These are phyloP conservation scores for Tinospora cordifolia DNA, from an alignment of 164 flowering plant species.

Conservation along the genomic window DNA sequence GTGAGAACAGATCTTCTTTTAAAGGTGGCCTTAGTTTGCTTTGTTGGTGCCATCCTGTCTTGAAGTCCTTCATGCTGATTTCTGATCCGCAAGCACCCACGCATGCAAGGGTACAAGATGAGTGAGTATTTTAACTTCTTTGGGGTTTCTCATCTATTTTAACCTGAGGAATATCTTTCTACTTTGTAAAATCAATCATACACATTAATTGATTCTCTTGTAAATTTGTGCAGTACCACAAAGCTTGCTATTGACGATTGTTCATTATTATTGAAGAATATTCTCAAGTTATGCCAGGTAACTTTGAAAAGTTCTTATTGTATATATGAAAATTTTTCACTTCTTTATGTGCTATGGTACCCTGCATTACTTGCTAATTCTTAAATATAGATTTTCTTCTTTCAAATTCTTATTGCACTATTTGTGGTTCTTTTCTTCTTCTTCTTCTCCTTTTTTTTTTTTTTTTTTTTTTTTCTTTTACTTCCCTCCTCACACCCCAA, in stretches of 20 bases:
- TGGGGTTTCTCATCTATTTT: background rate
- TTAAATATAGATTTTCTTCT: background rate
- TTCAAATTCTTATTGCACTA: background rate
- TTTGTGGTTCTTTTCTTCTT: background rate
- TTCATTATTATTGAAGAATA: slow-evolving; percentile 29
- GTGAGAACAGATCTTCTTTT: slow-evolving; percentile 27
- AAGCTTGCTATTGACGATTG: slow-evolving; percentile 45
- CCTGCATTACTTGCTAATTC: background rate
- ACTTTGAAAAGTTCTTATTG: background rate
- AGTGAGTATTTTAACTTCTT: slow-evolving; percentile 33
- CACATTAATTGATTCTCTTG: background rate
- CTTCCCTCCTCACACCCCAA: no score
- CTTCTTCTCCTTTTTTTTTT: background rate
- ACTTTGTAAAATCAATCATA: background rate
- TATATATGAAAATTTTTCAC: background rate
- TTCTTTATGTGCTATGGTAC: background rate
- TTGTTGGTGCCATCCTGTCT: slow-evolving; percentile 65
- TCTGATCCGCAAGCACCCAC: slow-evolving; percentile 30
- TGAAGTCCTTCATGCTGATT: slow-evolving; percentile 50
- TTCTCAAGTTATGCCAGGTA: slow-evolving; percentile 75
- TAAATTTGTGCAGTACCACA: slow-evolving; percentile 27
- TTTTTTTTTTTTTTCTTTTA: background rate
- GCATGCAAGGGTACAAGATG: slow-evolving; percentile 23
- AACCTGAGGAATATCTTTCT: background rate
- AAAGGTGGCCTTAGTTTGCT: slow-evolving; percentile 30